Evolutionary conservation across 169 alveolate genomes (phyloP), one percentile per base, ranked within the genome.

Genomic region (Cystoisospora suis): DNA sequence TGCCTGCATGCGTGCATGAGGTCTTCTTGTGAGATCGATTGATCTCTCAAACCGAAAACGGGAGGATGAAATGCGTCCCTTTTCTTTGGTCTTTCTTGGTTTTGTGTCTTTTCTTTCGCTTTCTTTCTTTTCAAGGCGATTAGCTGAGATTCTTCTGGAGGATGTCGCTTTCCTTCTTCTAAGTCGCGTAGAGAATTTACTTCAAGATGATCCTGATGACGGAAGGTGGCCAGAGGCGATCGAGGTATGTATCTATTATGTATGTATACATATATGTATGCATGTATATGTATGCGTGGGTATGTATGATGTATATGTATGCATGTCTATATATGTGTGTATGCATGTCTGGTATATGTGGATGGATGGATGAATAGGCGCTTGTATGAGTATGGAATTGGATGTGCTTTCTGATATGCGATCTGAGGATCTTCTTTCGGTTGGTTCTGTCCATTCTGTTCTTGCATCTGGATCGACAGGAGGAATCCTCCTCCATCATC

Each of bases 121-220:
- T 12, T 65, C 77, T 65, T 44, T 1, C 77, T 36, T 44, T 9
- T 34, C n/a, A 40, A 61, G 81, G 86, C 80, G 87, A 5, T 47
- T 88, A 69, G 87, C 92, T 3, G 92, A 88, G 87, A 32, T 88
- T 40, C 70, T 61, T 44, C 87, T 88, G 32, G 92, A 72, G 42
- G 88, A 75, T 69, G 87, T 61, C 0, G 92, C 92, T 17, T 88
- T 88, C 58, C 83, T 88, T 47, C 58, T 75, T 23, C 92, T 88
- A 45, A 75, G 88, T 27, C 88, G 87, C 53, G n/a, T 75, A n/a
- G 88, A 46, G 27, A n/a, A 47, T 47, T 12, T 36, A 40, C n/a
- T 75, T 42, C 56, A 49, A 40, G 65, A 53, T 5, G 36, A 12
- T 0, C 81, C 45, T 4, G n/a, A n/a, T n/a, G 58, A 65, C 53